Evolutionary conservation across 768 basidiomycete species (phyloP).

Genomic region (Mycena olivaceomarginata): DNA sequence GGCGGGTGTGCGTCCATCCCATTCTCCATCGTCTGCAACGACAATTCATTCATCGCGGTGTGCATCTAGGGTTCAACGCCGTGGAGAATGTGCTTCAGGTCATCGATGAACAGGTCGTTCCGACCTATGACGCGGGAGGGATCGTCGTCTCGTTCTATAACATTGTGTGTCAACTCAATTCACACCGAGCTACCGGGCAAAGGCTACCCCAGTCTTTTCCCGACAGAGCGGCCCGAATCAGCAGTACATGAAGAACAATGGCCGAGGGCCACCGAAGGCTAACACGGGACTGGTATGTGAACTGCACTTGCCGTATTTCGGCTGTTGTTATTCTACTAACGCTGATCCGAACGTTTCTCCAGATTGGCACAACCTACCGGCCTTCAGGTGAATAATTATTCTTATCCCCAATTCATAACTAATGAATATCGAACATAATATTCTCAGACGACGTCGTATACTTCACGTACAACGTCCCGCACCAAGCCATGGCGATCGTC

Average conservation of each 20-base stretch:
- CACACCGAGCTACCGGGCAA: no score
- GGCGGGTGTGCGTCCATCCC: constrained; percentile 61
- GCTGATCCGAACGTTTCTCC: not conserved
- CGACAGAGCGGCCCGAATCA: constrained; percentile 42
- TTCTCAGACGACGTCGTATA: constrained; percentile 38
- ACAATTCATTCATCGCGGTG: not conserved
- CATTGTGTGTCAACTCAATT: constrained; percentile 20
- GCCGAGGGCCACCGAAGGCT: constrained; percentile 41
- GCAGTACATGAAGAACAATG: constrained; percentile 45
- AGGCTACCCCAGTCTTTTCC: not conserved
- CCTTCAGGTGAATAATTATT: constrained; percentile 9
- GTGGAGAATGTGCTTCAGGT: constrained; percentile 38
- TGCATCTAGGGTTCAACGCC: constrained; percentile 38
- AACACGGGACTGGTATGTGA: constrained; percentile 32
- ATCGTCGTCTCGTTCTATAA: constrained; percentile 42
- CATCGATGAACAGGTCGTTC: constrained; percentile 36
- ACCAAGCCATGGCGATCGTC: constrained; percentile 44
- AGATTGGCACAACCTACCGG: constrained; percentile 43
- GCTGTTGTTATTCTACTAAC: not conserved
- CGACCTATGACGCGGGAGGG: constrained; percentile 31
- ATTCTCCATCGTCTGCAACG: not conserved
- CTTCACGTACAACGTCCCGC: constrained; percentile 44
- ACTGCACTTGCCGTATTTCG: not conserved
- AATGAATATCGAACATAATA: no score
- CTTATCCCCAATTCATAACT: no score